Evolutionary conservation across 2,329 filamentous ascomycete genomes (phyloP).

Genomic region (Xylaria sp.): DNA sequence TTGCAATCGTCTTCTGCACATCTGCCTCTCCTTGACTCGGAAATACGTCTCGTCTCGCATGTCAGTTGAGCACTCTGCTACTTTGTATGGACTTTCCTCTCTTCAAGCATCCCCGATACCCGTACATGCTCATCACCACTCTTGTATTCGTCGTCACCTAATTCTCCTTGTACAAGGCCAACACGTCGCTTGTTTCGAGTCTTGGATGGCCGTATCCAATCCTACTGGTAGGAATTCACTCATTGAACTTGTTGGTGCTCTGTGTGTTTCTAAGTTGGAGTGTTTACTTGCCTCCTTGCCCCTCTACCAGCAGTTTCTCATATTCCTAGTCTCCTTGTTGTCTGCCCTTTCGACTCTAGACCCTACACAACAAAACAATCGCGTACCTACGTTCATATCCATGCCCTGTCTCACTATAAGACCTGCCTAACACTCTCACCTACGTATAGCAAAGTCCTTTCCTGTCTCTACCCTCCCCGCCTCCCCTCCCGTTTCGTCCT

Average conservation of each 20-base stretch:
- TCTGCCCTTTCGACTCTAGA: neutral
- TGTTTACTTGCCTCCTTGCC: neutral
- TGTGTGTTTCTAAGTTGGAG: neutral
- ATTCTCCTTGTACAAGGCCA: neutral
- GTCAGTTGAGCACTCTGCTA: neutral
- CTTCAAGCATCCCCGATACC: neutral
- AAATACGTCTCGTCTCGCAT: neutral
- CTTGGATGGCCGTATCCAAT: neutral
- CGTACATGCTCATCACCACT: neutral
- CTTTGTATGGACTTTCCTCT: neutral
- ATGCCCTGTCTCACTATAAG: neutral
- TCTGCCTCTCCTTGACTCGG: no score
- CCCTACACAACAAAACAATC: neutral
- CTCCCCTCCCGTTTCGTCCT: neutral
- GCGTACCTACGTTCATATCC: neutral
- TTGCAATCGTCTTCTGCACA: neutral
- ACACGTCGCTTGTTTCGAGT: neutral
- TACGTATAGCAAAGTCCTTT: neutral
- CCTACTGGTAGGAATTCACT: neutral
- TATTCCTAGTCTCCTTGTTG: neutral
- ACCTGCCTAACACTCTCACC: neutral
- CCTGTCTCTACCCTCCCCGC: neutral
- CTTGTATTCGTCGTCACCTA: neutral
- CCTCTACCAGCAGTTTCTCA: neutral
- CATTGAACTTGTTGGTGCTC: neutral